Percentiles rank a stretch among this genome's conserved stretches.
Evolutionary conservation across 2,329 filamentous ascomycete genomes (phyloP).

Genomic region (Colletotrichum paranaense): DNA sequence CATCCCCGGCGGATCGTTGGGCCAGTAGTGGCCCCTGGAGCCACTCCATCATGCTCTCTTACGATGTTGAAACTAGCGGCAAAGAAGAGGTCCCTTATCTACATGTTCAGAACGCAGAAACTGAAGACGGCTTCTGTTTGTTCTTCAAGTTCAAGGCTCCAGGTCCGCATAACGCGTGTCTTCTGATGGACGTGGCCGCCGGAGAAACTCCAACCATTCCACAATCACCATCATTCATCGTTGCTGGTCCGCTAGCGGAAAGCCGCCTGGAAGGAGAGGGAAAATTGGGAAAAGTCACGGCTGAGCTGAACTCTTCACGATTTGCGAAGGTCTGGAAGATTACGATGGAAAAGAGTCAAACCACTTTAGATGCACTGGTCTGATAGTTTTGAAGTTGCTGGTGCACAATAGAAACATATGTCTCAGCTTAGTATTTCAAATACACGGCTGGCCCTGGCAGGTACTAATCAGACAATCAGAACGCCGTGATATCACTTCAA

Average conservation of each 20-base stretch:
- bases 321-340: background rate
- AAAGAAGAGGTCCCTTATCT: background rate
- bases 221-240: background rate
- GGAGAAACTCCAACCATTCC: background rate
- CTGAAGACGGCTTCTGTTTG: background rate
- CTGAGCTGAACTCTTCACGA: background rate
- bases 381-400: too few species aligned
- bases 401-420: too few species aligned
- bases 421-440: too few species aligned
- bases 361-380: background rate
- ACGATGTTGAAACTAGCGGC: background rate
- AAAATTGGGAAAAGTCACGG: background rate
- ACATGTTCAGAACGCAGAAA: background rate
- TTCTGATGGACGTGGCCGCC: background rate
- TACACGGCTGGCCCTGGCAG: too few species aligned
- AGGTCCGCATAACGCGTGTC: background rate
- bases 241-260: background rate
- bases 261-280: background rate
- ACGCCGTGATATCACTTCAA: too few species aligned
- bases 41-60: background rate
- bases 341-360: background rate
- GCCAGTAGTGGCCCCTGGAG: background rate
- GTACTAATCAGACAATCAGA: too few species aligned
- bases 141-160: background rate
- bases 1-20: background rate